Evolutionary conservation across 495 filamentous ascomycete genomes (phyloP).

Genomic region (Hypoxylon intermedium): DNA sequence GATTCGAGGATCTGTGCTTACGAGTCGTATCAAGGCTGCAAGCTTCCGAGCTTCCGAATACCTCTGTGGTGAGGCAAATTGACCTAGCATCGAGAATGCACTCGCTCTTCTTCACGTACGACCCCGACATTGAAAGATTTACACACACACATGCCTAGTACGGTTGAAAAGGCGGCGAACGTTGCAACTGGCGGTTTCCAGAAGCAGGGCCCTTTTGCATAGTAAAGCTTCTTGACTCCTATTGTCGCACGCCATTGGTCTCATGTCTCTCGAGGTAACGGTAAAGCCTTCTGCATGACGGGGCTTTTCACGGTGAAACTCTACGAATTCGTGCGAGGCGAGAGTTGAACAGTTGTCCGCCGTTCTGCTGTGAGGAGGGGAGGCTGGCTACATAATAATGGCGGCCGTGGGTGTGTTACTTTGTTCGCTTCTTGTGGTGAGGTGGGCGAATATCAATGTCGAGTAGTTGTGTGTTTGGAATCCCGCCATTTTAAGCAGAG

Average conservation of each 20-base stretch:
- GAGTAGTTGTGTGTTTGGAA: constrained; percentile 19
- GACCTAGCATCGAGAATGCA: constrained; percentile 13
- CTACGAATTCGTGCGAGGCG: constrained; percentile 31
- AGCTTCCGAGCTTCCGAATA: constrained; percentile 28
- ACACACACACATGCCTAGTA: constrained; percentile 7
- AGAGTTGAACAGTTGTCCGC: constrained; percentile 24
- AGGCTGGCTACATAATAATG: constrained; percentile 25
- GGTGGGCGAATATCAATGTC: constrained; percentile 33
- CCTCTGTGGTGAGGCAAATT: constrained; percentile 12
- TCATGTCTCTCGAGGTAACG: constrained; percentile 26
- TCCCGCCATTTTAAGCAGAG: constrained; percentile 32
- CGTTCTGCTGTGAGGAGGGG: constrained; percentile 21
- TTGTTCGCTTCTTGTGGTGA: constrained; percentile 25
- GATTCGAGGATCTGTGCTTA: constrained; percentile 26
- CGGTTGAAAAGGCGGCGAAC: constrained; percentile 11
- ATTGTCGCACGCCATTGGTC: constrained; percentile 22
- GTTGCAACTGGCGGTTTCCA: constrained; percentile 28
- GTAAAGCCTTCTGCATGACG: constrained; percentile 32
- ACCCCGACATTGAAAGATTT: constrained; percentile 10
- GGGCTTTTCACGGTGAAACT: constrained; percentile 42
- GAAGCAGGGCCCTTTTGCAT: constrained; percentile 14
- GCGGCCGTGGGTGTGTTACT: constrained; percentile 34
- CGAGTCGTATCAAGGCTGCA: constrained; percentile 13
- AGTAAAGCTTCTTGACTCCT: constrained; percentile 7
- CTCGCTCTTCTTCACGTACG: constrained; percentile 5